Base-by-base conservation (phyloP, 306 rosid species). In the Begonia fuchsioides region DNA sequence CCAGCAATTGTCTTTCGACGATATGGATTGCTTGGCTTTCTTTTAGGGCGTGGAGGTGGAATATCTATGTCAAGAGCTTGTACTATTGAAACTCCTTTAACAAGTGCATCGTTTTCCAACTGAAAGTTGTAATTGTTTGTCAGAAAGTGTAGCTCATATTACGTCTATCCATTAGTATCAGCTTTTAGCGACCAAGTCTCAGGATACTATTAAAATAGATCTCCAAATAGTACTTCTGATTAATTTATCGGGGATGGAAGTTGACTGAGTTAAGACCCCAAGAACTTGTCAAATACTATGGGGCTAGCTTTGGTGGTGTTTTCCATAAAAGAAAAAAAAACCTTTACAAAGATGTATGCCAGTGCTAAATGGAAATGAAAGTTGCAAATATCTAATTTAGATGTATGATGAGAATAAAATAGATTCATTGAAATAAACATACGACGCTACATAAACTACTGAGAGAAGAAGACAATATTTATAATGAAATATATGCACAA, bases 41-140 rank as follows among this genome's bases (percentile, higher is more conserved):
- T 79, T 74, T 90, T 90, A 59, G 98, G 95, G 58, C 98, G 92
- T 44, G 98, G 98, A 57, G 98, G 98, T 44, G 98, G 98, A 44
- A 90, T 85, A 43, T 85, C 92, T 64, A 90, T 81, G 59, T 85
- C 92, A 40, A 81, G 63, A 54, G 94, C 66, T 59, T 79, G 77
- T 53, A 90, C 87, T 44, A 77, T 51, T n/a, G 94, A 82, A 69
- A 74, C 67, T 38, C 95, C 94, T 68, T 79, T 90, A 39, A 73
- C 67, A 49, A 72, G 71, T 51, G 98, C 92, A 64, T 85, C 98
- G 72, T 90, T 90, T 76, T 90, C 98, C 80, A 90, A 67, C 98
- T 90, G 95, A 50, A 64, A 64, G 57, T 43, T 18, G 13, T 48
- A 62, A 64, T 15, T 26, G 60, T 35, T 13, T 17, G 43, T 59